phyloP scores from a whole-genome alignment of 495 filamentous ascomycete genomes.

The Aspergillus affinis region DNA sequence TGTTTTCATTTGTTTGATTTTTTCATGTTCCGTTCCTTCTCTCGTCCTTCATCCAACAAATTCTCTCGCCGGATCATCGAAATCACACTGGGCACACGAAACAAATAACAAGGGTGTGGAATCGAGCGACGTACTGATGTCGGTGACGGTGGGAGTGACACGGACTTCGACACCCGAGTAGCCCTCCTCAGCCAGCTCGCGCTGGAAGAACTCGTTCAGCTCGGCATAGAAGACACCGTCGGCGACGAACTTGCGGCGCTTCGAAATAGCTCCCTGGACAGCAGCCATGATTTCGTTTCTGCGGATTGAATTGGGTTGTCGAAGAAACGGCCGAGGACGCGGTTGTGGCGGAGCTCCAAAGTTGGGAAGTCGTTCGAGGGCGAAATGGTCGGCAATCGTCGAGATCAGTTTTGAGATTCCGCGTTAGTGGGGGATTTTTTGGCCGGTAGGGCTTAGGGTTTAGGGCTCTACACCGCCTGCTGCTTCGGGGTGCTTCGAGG shows the following conservation, averaged over 20 bases:
- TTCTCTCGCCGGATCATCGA: slow-evolving; percentile 8
- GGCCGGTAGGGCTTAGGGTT: slow-evolving; percentile 32
- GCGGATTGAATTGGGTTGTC: slow-evolving; percentile 36
- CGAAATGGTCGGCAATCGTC: slow-evolving; percentile 28
- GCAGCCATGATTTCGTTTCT: slow-evolving; percentile 61
- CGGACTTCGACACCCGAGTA: slow-evolving; percentile 99
- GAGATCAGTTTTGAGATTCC: slow-evolving; percentile 34
- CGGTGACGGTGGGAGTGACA: slow-evolving; percentile 98
- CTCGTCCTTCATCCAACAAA: neutral
- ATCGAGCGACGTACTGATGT: slow-evolving; percentile 72
- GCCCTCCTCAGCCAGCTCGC: slow-evolving; percentile 98
- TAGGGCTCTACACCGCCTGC: neutral
- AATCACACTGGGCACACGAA: slow-evolving; percentile 12
- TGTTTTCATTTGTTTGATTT: slow-evolving; percentile 13
- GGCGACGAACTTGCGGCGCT: slow-evolving; percentile 99
- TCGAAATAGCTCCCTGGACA: slow-evolving; percentile 78
- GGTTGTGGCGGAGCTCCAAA: slow-evolving; percentile 24
- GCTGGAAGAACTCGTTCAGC: slow-evolving; percentile 99
- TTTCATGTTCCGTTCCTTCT: neutral
- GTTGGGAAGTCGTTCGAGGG: slow-evolving; percentile 33
- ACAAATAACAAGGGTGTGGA: slow-evolving; percentile 12
- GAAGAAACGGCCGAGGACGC: slow-evolving; percentile 36
- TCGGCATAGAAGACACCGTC: slow-evolving; percentile 99
- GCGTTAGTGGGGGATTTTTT: slow-evolving; percentile 48
- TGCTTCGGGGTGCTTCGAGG: neutral